Conservation (phyloP, 345 rosid genomes). For the Brassica napus region Da-Ae NC_063445.1:41383501-41384000, state of each 20-base stretch:
- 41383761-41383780: constrained; percentile 2
- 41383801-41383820: constrained; percentile 95
- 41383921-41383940: constrained; percentile 97
- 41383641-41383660: constrained; percentile 90
- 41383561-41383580: background rate
- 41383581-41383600: constrained; percentile 72
- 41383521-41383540: constrained; percentile 34
- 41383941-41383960: constrained; percentile 57
- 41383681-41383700: constrained; percentile 91
- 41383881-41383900: constrained; percentile 86
- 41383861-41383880: constrained; percentile 89
- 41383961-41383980: constrained; percentile 27
- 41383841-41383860: constrained; percentile 79
- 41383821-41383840: constrained; percentile 83
- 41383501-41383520: constrained; percentile 90
- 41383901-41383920: constrained; percentile 91
- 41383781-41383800: constrained; percentile 68
- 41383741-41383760: background rate
- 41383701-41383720: constrained; percentile 28
- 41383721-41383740: constrained; percentile 16
- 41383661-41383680: constrained; percentile 92
- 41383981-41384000: constrained; percentile 8
- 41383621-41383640: constrained; percentile 78
- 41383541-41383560: constrained; percentile 12
- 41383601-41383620: constrained; percentile 81